Evolutionary conservation across 2,329 filamentous ascomycete species (phyloP).

Genomic region (Tolypocladium ovalisporum): DNA sequence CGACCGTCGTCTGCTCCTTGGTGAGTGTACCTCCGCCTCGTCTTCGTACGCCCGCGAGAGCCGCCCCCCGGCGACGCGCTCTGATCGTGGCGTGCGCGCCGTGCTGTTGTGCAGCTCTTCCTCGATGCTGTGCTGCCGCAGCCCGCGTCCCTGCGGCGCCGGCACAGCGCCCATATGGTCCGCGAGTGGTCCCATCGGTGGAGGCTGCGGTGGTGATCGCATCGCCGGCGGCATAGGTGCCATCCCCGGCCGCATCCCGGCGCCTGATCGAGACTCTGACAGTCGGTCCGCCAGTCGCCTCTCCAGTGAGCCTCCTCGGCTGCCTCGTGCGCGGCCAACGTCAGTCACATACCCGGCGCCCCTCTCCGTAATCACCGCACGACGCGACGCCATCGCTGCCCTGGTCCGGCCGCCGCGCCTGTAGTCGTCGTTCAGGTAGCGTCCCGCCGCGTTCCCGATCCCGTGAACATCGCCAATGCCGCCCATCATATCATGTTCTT

Average conservation of each 20-base stretch:
- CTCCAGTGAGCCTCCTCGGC: conserved; percentile 33
- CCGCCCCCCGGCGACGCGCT: conserved; percentile 15
- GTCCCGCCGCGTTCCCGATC: conserved; percentile 40
- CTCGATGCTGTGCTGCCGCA: conserved; percentile 30
- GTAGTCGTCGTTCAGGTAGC: conserved; percentile 54
- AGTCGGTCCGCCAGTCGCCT: conserved; percentile 40
- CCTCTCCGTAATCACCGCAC: not conserved
- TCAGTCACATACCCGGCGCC: conserved; percentile 27
- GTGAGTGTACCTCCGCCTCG: conserved; percentile 16
- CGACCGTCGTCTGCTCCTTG: conserved; percentile 15
- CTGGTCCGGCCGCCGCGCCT: conserved; percentile 10
- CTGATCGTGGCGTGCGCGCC: conserved; percentile 16
- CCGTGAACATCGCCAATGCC: conserved; percentile 27
- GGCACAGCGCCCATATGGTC: conserved; percentile 12
- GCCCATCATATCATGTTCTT: conserved; percentile 21
- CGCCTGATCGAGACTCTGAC: conserved; percentile 27
- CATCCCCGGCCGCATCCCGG: conserved; percentile 2
- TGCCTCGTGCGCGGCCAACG: conserved; percentile 30
- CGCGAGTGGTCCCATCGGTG: conserved; percentile 22
- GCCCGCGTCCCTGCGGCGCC: not conserved
- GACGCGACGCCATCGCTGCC: not conserved
- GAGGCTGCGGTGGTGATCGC: conserved; percentile 14
- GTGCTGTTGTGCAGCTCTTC: conserved; percentile 21
- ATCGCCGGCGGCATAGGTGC: conserved; percentile 1
- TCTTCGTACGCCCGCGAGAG: conserved; percentile 20